Evolutionary conservation across 2,329 filamentous ascomycete genomes (phyloP), one percentile per base, ranked within the genome.

Genomic region (Cryphonectria parasitica): DNA sequence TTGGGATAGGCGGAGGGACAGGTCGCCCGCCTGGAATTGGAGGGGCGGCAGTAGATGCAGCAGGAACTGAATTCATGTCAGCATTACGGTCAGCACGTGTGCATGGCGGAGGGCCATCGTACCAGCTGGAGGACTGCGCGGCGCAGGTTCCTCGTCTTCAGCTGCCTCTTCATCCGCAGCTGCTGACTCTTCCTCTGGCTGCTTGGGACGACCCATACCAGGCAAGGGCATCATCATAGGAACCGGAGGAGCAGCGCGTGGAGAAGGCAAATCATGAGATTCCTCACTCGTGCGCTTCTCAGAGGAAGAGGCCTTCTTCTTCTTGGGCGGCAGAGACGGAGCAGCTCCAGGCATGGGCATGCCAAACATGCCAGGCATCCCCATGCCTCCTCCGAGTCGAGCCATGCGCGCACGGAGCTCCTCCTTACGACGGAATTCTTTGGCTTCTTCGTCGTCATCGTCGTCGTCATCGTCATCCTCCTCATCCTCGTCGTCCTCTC

Each of bases 351-450:
- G 83, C 82, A 91, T 87, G 22, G 90, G 87, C 79, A 94, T 88
- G 25, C 93, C 93, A 79, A 97, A 97, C 90, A 98, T 96, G 76
- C 94, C 93, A 78, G 94, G 90, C 91, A 98, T 97, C 63, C 94
- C 94, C 93, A 97, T 97, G 31, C 95, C 95, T 69, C 95, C 95
- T 75, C 95, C 97, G 92, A 99, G 96, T 82, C 97, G 98, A 62
- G 96, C 96, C 94, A 99, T 99, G 76, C 96, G 90, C 73, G 96
- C 94, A 72, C 96, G 90, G 43, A 99, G 85, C 79, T 98, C 95
- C 81, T 97, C 90, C 78, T 91, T 92, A 67, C 95, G 91, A 75
- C 89, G 90, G 31, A 93, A 86, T 79, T 99, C 96, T 0, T 94
- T 94, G 77, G 98, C 95, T 66, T 97, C 85, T 22, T 97, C 93